Conservation (phyloP, 345 rosid species). For the Capsella bursapastoris region DNA sequence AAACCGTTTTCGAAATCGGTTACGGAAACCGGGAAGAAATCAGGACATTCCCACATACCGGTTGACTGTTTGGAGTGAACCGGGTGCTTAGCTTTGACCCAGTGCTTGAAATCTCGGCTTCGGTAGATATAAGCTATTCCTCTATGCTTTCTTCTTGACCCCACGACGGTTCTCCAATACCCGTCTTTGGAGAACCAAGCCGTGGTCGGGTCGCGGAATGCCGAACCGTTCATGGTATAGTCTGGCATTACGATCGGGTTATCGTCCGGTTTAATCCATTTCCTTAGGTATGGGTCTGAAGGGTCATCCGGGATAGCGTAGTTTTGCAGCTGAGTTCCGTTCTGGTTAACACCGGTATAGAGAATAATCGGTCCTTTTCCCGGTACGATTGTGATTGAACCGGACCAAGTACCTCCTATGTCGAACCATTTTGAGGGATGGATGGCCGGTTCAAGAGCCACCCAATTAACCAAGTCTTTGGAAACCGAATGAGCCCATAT, state of each 20-base stretch:
- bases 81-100: slow-evolving; percentile 76
- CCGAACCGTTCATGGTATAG: slow-evolving; percentile 58
- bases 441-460: slow-evolving; percentile 70
- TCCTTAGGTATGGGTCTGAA: slow-evolving; percentile 75
- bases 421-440: slow-evolving; percentile 73
- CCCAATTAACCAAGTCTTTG: slow-evolving; percentile 80
- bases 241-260: slow-evolving; percentile 68
- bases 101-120: slow-evolving; percentile 66
- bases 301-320: slow-evolving; percentile 70
- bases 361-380: slow-evolving; percentile 63
- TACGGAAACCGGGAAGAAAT: slow-evolving; percentile 68
- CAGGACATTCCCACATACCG: slow-evolving; percentile 98
- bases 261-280: slow-evolving; percentile 79
- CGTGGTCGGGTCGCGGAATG: slow-evolving; percentile 92
- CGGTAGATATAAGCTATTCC: slow-evolving; percentile 70
- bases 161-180: slow-evolving; percentile 66
- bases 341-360: slow-evolving; percentile 70
- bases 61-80: slow-evolving; percentile 54
- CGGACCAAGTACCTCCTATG: slow-evolving; percentile 85
- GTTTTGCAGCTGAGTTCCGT: slow-evolving; percentile 64
- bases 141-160: slow-evolving; percentile 54
- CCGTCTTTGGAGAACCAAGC: slow-evolving; percentile 69
- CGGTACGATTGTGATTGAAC: slow-evolving; percentile 79
- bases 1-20: slow-evolving; percentile 50
- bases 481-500: slow-evolving; percentile 98